Evolutionary conservation across 345 rosid species (phyloP).

Genomic region (Triadica sebifera): DNA sequence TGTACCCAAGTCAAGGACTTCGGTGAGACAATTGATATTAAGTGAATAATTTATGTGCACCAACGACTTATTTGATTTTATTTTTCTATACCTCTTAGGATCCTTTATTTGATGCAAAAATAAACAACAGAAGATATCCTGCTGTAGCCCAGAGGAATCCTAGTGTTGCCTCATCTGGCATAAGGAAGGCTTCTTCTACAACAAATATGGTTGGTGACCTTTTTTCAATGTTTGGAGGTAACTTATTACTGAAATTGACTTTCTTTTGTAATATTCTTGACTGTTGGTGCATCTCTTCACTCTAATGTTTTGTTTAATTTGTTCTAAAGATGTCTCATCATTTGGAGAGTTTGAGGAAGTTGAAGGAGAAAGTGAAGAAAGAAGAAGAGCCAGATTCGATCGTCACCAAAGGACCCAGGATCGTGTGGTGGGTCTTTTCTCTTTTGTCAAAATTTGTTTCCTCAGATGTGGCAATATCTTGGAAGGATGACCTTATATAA

Average conservation of each 20-base stretch:
- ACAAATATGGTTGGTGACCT: constrained; percentile 57
- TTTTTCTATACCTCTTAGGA: constrained; percentile 29
- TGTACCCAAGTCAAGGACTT: constrained; percentile 65
- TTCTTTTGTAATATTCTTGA: constrained; percentile 3
- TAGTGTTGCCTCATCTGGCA: constrained; percentile 40
- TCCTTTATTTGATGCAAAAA: constrained; percentile 38
- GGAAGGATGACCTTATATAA: constrained; percentile 9
- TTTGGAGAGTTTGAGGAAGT: constrained; percentile 73
- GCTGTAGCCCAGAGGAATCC: constrained; percentile 39
- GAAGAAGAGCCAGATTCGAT: constrained; percentile 75
- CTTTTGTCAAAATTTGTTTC: constrained; percentile 2
- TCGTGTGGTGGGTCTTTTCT: constrained; percentile 60
- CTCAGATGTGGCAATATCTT: constrained; percentile 15
- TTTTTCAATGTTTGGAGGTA: constrained; percentile 78
- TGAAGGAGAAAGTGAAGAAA: constrained; percentile 81
- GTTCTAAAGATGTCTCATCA: constrained; percentile 44
- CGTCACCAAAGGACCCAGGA: constrained; percentile 79
- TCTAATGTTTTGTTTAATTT: constrained; percentile 15
- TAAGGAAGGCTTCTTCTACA: constrained; percentile 62
- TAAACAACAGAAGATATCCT: constrained; percentile 35
- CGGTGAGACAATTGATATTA: constrained; percentile 41
- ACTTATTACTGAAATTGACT: constrained; percentile 4
- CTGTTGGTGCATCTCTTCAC: neutral
- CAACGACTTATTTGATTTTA: constrained; percentile 13
- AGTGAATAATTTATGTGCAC: neutral